phyloP scores from a whole-genome alignment of 176 grass and related monocot genomes.

The Cymbopogon citratus region DNA sequence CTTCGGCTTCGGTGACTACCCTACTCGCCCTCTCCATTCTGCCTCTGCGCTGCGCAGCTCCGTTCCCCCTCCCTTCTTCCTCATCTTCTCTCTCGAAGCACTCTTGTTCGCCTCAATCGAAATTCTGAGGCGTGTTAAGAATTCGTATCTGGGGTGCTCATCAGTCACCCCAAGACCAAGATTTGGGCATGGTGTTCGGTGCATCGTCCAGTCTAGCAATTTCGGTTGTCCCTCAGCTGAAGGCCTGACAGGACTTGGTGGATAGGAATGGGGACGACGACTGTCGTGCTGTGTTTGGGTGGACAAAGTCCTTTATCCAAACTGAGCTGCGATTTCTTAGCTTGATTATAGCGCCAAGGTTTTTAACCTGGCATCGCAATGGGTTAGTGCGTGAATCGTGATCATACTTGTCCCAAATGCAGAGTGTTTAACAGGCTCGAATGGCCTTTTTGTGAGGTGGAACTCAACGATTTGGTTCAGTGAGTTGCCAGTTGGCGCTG shows the following conservation, averaged over 20 bases:
- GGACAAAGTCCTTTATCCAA: background rate
- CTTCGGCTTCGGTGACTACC: slow-evolving; percentile 44
- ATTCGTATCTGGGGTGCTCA: background rate
- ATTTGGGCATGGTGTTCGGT: background rate
- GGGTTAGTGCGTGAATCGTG: too few relatives aligned
- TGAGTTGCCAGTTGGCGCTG: background rate
- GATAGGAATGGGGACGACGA: background rate
- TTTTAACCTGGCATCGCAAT: background rate
- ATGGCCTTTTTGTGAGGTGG: background rate
- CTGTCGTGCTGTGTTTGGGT: background rate
- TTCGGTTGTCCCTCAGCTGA: background rate
- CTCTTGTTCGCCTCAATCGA: background rate
- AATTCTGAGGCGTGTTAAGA: background rate
- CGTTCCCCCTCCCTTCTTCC: background rate
- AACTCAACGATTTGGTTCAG: background rate
- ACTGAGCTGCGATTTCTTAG: background rate
- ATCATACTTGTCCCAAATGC: background rate
- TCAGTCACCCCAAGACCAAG: background rate
- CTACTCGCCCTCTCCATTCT: background rate
- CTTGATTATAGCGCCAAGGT: background rate
- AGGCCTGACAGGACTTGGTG: background rate
- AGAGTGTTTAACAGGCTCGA: background rate
- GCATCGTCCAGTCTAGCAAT: background rate
- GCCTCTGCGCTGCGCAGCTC: background rate
- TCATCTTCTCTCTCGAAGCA: background rate